Evolutionary conservation across 768 basidiomycete species (phyloP), one percentile per base, ranked within the genome.

Genomic region (Tephrocybe sp.): DNA sequence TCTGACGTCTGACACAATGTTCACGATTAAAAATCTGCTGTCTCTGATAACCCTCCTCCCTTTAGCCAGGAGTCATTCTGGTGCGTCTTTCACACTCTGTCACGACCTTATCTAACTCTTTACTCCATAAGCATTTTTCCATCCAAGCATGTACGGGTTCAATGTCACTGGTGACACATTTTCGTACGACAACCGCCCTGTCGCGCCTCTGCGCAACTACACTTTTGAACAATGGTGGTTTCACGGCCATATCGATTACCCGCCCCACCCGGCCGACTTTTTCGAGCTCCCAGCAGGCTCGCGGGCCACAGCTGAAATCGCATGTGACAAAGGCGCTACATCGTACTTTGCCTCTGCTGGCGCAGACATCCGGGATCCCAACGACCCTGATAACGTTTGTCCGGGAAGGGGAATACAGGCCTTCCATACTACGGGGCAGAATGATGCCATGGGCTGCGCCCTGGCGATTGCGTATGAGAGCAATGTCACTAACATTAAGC

Each of bases 401-500:
- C 81, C 83, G 0, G 68, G 69, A 14, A 72, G 76, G 0, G 62
- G 70, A 1, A 58, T 63, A 8, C 41, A 67, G 1, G 72, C 73
- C 14, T 85, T 71, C 64, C 85, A 88, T 57, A 85, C 85, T 0
- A 74, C 67, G 0, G 80, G 79, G 0, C 40, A 75, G 0, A 63
- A 73, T 47, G 84, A 85, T 56, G 64, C 83, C 32, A 76, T 73
- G 44, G 84, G 85, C 10, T 88, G 86, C 61, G 80, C 78, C 0
- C 69, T 92, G 30, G 87, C 80, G 0, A 90, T 92, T 55, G 78
- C 85, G n/a, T 90, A 92, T 70, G 83, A 87, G 63, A 78, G 66
- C 55, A 72, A 89, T 57, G 79, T 74, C 1, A 67, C 63, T 0
- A 57, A 74, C 0, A 77, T 91, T 6, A 65, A 82, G 59, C 87